Evolutionary conservation across 1,284 basidiomycete species (phyloP), one percentile per base, ranked within the genome.

Genomic region (Naganishia liquefaciens): DNA sequence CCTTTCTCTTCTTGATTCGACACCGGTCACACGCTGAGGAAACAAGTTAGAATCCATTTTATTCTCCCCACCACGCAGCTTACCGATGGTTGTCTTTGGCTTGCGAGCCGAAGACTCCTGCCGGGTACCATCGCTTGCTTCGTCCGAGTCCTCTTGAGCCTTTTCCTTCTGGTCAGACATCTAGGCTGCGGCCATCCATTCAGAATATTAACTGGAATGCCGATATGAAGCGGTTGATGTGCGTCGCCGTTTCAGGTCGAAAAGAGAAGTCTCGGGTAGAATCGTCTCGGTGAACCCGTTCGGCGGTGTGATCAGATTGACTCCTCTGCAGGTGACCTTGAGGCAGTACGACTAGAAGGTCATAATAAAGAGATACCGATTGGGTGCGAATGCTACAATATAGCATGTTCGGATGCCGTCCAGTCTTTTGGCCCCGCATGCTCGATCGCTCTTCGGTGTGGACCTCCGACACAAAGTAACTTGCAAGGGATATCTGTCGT

Each of bases 1-100:
- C 57, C 57, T 60, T 60, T 30, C 57, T 33, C 33, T 60, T 60
- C n/a, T 60, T 60, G 11, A 60, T n/a, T 10, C 57, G 57, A 49
- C 57, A 60, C 19, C 57, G 21, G 44, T 60, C 57, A 39, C 57
- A 60, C 17, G 57, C 57, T 60, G 40, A 46, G 3, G 5, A 19
- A 25, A 30, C 4, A 46, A 44, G n/a, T 51, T 27, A 51, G 40
- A 19, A 43, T 23, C 10, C 42, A 21, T 27, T 42, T 25, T 23
- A 15, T 13, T 21, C 19, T 40, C 21, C 4, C 6, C 21, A 42
- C 13, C 6, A 42, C 5, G 23, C 21, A 1, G 39, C 57, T 37
- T 10, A 60, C 57, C 57, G 7, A 60, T 60, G 6, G 57, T 60
- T 27, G 57, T 60, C 25, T 60, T 60, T 13, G 46, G 54, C 27